Evolutionary conservation across 345 rosid genomes (phyloP).

Genomic region (Litchi chinensis): DNA sequence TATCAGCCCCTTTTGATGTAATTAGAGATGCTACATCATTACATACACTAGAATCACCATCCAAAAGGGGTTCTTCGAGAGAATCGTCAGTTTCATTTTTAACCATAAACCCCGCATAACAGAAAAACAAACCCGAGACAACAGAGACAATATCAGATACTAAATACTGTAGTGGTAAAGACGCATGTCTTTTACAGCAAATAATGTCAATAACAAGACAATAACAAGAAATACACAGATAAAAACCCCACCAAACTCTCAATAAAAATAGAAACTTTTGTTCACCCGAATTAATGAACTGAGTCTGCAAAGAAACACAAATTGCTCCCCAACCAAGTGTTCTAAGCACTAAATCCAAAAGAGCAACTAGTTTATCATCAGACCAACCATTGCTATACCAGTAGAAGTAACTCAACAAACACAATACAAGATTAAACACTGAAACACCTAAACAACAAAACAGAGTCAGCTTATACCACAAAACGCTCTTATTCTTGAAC

Average conservation of each 20-base stretch:
- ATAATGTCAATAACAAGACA: conserved; percentile 52
- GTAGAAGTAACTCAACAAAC: conserved; percentile 20
- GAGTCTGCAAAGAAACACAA: conserved; percentile 33
- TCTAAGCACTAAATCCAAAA: conserved; percentile 58
- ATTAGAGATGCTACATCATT: conserved; percentile 16
- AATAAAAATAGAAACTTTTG: conserved; percentile 48
- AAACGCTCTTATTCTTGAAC: conserved; percentile 20
- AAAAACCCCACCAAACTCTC: conserved; percentile 74
- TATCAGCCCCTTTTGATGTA: conserved; percentile 36
- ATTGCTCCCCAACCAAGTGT: conserved; percentile 67
- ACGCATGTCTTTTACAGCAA: conserved; percentile 29
- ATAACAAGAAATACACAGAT: conserved; percentile 57
- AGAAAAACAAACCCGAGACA: conserved; percentile 39
- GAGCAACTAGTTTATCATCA: conserved; percentile 43
- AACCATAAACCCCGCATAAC: conserved; percentile 45
- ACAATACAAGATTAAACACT: conserved; percentile 46
- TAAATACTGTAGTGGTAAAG: conserved; percentile 30
- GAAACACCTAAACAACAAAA: conserved; percentile 54
- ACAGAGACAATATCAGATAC: conserved; percentile 57
- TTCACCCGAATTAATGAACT: conserved; percentile 28
- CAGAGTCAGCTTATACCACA: conserved; percentile 44
- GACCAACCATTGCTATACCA: conserved; percentile 66
- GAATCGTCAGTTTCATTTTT: conserved; percentile 26
- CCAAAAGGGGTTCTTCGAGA: conserved; percentile 52
- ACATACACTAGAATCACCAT: conserved; percentile 14